These are phyloP conservation scores for Musa troglodytarum DNA, from an alignment of 176 grass and related monocot species.

Conservation along the genomic window DNA sequence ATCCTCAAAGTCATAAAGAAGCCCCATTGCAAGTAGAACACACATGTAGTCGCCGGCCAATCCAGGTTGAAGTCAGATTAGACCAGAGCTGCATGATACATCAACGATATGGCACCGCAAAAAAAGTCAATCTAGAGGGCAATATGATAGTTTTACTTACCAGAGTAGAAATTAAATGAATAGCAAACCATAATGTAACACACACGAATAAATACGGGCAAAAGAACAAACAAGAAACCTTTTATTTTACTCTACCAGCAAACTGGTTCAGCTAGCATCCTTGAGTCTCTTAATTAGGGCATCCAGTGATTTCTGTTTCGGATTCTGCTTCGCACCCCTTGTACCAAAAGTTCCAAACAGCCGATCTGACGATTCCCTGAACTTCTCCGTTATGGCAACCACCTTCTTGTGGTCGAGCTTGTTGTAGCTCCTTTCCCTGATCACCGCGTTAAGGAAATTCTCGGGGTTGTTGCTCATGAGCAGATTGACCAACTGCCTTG, in stretches of 20 bases:
- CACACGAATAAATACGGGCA: background rate
- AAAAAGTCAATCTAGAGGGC: background rate
- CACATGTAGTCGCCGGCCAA: background rate
- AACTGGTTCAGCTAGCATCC: slow-evolving; percentile 54
- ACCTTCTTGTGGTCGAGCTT: slow-evolving; percentile 97
- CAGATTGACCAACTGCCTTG: slow-evolving; percentile 83
- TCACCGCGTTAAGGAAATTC: slow-evolving; percentile 86
- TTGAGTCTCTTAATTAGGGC: slow-evolving; percentile 81
- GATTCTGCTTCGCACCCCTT: slow-evolving; percentile 62
- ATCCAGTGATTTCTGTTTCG: slow-evolving; percentile 87
- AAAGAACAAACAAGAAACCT: background rate
- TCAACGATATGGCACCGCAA: background rate
- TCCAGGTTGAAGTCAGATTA: background rate
- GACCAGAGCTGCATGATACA: background rate
- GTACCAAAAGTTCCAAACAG: slow-evolving; percentile 80
- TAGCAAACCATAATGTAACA: background rate
- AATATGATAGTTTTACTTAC: background rate
- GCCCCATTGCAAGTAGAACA: background rate
- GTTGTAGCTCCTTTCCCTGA: slow-evolving; percentile 78
- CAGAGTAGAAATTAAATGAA: background rate
- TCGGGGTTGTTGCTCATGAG: slow-evolving; percentile 89
- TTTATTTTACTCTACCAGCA: background rate
- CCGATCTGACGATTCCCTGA: slow-evolving; percentile 87
- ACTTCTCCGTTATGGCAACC: slow-evolving; percentile 71
- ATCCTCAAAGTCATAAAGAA: background rate